Evolutionary conservation across 352 stramenopile genomes (phyloP), one percentile per base, ranked within the genome.

Genomic region (Phytophthora sp.): DNA sequence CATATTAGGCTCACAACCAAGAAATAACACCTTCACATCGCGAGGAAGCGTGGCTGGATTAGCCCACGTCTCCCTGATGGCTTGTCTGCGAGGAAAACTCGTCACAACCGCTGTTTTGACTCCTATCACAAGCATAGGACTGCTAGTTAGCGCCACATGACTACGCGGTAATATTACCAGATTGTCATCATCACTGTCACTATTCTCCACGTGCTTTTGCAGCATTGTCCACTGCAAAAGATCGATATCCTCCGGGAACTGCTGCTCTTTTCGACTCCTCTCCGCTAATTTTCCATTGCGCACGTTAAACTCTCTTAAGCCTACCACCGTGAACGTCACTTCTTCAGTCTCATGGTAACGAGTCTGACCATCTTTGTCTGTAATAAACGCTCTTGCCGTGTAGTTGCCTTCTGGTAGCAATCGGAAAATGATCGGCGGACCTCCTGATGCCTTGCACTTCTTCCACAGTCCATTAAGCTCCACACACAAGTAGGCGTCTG

Each of bases 21-120:
- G 13, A 26, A 84, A 84, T 18, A 79, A n/a, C 3, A 80, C 64
- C 7, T 53, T 59, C 1, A 77, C 68, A 9, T 66, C 65, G 2
- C 20, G 30, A n/a, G 72, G 67, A 24, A 73, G 59, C 0, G 53
- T 46, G 9, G 16, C 23, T 41, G 41, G 23, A 21, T 51, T 70
- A 7, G 59, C 77, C 77, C 77, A 86, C 2, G 77, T 70, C 2
- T 83, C 74, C 42, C 74, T 60, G 46, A 86, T 82, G 2, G 71
- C 74, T 38, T 80, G 77, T 11, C 77, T 76, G 24, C 66, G 61
- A 31, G 65, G 53, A 23, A 81, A 80, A 1, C 58, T 66, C 1
- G 53, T 36, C n/a, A 78, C 24, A 11, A 79, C 69, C 15, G 56
- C 76, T 0, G 74, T 76, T 23, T 86, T 86, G 47, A 86, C 62